Percentiles rank a stretch among this genome's conserved stretches.
Conservation (phyloP, 345 rosid genomes). For the Aegle marmelos region DNA sequence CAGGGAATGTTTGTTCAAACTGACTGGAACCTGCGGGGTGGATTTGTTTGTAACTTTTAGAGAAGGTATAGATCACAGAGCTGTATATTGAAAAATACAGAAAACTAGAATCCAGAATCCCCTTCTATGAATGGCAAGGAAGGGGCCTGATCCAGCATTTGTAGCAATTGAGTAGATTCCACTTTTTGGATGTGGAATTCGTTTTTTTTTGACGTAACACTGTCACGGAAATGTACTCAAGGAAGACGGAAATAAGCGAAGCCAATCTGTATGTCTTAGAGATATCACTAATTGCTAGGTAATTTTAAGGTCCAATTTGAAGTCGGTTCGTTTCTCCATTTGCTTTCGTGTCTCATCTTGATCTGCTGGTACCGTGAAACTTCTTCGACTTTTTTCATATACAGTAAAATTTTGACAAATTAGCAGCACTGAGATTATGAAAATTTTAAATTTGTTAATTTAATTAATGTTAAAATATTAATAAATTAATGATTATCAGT, state of each 20-base stretch:
- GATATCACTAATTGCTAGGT: background rate
- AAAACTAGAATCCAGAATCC: slow-evolving; percentile 6
- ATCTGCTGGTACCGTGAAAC: too few relatives aligned
- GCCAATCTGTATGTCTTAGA: background rate
- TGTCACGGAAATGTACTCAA: background rate
- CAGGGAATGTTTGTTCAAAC: background rate
- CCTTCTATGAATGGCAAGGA: background rate
- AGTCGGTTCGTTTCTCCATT: too few relatives aligned
- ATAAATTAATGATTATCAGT: too few relatives aligned
- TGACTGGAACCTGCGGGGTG: background rate
- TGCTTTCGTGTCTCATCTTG: too few relatives aligned
- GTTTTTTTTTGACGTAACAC: background rate
- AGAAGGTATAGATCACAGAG: slow-evolving; percentile 18
- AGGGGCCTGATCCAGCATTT: slow-evolving; percentile 8
- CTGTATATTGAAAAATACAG: slow-evolving; percentile 19
- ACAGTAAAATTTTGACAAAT: too few relatives aligned
- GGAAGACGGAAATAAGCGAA: slow-evolving; percentile 16
- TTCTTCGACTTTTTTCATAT: too few relatives aligned
- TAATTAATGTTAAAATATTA: too few relatives aligned
- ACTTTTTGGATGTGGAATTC: slow-evolving; percentile 5
- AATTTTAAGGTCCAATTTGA: background rate
- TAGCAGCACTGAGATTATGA: too few relatives aligned
- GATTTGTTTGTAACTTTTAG: slow-evolving; percentile 16
- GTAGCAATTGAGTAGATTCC: slow-evolving; percentile 7
- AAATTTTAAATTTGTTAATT: too few relatives aligned